A percentile compares a stretch with the other conserved stretches of the same genome.
Conservation (phyloP, 2,329 filamentous ascomycete species). For the Diaporthe velutina region DNA sequence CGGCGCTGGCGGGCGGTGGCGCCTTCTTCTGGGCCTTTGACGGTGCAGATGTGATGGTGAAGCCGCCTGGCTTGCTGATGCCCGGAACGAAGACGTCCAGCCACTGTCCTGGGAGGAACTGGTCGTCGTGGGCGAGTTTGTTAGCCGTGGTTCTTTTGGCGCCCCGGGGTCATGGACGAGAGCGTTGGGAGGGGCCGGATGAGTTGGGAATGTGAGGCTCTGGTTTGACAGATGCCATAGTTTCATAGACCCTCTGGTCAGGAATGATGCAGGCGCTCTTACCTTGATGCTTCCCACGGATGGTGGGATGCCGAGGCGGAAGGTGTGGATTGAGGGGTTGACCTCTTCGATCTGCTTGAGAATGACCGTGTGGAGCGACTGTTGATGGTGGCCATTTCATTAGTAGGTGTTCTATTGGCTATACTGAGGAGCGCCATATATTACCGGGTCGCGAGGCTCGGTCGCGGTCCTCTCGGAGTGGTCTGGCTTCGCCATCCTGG, state of each 20-base stretch:
- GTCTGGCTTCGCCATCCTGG: slow-evolving; percentile 48
- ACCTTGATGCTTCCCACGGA: slow-evolving; percentile 62
- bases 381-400: background rate
- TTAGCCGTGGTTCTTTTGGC: background rate
- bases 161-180: background rate
- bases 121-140: slow-evolving; percentile 47
- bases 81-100: slow-evolving; percentile 83
- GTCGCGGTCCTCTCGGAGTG: slow-evolving; percentile 81
- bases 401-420: background rate
- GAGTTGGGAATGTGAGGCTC: background rate
- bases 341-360: slow-evolving; percentile 72
- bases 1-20: background rate
- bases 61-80: slow-evolving; percentile 80
- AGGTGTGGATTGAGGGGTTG: slow-evolving; percentile 76
- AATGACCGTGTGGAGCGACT: slow-evolving; percentile 71
- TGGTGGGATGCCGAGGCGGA: slow-evolving; percentile 71
- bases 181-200: background rate
- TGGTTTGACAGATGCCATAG: background rate
- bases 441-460: slow-evolving; percentile 76
- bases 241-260: too few species aligned
- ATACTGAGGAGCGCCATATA: slow-evolving; percentile 7
- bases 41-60: slow-evolving; percentile 87
- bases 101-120: slow-evolving; percentile 90
- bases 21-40: slow-evolving; percentile 55
- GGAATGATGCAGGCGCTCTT: slow-evolving; percentile 38